phyloP scores from a whole-genome alignment of 2,329 filamentous ascomycete genomes.

The Drechslera avenae region DNA sequence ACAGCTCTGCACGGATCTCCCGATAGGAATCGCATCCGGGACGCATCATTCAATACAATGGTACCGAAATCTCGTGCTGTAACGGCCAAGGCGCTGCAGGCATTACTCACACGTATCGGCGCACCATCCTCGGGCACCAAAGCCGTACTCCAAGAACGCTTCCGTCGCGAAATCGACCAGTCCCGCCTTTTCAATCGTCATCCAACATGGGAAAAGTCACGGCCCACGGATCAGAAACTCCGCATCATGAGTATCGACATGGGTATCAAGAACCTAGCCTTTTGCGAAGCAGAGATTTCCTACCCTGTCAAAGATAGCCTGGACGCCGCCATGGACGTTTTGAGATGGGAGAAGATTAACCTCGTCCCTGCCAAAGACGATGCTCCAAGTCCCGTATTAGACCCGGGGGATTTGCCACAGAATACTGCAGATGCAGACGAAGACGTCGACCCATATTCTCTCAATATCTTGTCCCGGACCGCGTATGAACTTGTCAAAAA shows the following conservation, averaged over 20 bases:
- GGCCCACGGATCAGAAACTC: conserved; percentile 6
- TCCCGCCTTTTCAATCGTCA: conserved; percentile 6
- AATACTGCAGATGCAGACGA: conserved; percentile 1
- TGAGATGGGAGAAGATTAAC: conserved; percentile 41
- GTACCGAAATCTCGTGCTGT: conserved; percentile 19
- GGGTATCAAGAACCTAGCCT: conserved; percentile 81
- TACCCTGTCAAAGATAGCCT: conserved; percentile 3
- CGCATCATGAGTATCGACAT: conserved; percentile 79
- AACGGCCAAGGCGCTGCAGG: conserved; percentile 61
- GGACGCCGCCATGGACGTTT: conserved; percentile 30
- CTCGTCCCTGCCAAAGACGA: conserved; percentile 17
- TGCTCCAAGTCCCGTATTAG: not conserved
- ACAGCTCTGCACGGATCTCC: too few species aligned
- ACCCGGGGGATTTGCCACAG: not conserved
- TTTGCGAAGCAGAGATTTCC: conserved; percentile 62
- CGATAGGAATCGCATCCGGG: too few species aligned
- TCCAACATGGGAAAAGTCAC: conserved; percentile 1
- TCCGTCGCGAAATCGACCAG: conserved; percentile 50
- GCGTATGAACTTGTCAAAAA: conserved; percentile 61
- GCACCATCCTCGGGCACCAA: conserved; percentile 66
- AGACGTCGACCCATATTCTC: conserved; percentile 55
- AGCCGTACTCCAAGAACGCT: conserved; percentile 56
- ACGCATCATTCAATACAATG: conserved; percentile 12
- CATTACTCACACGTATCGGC: conserved; percentile 65
- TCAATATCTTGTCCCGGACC: conserved; percentile 58